phyloP scores from a whole-genome alignment of 768 basidiomycete genomes.

The Rhizopogon salebrosus region DNA sequence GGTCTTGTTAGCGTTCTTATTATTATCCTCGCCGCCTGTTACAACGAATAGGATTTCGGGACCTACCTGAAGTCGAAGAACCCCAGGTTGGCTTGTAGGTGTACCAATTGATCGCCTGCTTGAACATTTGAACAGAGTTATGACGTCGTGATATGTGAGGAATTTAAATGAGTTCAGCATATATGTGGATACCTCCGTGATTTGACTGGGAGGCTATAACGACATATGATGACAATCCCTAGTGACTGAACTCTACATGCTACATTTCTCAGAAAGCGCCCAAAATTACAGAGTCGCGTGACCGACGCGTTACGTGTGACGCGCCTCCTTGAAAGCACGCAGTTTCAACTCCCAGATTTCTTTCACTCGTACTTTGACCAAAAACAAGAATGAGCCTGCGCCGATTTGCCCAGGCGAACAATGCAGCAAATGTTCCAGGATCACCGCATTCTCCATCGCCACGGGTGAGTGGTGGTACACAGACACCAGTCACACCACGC shows the following conservation, averaged over 20 bases:
- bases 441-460: constrained; percentile 39
- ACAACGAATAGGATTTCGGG: neutral
- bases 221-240: too few relatives aligned
- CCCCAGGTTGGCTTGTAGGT: neutral
- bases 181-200: neutral
- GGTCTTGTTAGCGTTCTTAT: too few relatives aligned
- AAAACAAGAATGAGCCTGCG: constrained; percentile 44
- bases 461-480: constrained; percentile 23
- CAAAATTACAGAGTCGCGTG: constrained; percentile 15
- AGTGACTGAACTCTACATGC: too few relatives aligned
- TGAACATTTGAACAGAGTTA: too few relatives aligned
- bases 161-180: too few relatives aligned
- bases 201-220: neutral
- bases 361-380: constrained; percentile 1
- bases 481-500: constrained; percentile 42
- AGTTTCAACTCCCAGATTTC: neutral
- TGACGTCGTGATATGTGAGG: neutral
- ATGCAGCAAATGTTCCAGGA: constrained; percentile 33
- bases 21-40: neutral
- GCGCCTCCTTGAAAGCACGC: constrained; percentile 15
- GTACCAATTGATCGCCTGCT: neutral
- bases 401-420: constrained; percentile 50
- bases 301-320: constrained; percentile 23
- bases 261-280: too few relatives aligned
- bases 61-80: neutral